phyloP scores from a whole-genome alignment of 768 basidiomycete genomes.

The Hygrophorus russula region DNA sequence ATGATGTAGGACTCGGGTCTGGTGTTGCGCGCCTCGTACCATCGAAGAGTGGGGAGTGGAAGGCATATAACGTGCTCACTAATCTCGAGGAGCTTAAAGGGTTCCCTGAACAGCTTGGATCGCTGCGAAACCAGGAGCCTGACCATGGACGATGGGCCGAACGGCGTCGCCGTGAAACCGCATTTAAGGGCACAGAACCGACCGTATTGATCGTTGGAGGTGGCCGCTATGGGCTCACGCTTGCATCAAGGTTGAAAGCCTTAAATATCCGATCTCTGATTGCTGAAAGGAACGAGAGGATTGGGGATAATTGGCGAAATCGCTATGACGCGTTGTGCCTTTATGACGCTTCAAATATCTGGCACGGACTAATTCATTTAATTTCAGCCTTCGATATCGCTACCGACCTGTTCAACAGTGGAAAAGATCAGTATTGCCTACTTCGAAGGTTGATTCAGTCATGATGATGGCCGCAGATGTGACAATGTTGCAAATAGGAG shows the following conservation, averaged over 20 bases:
- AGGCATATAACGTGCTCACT: slow-evolving; percentile 48
- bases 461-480: slow-evolving; percentile 19
- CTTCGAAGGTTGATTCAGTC: background rate
- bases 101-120: slow-evolving; percentile 37
- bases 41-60: slow-evolving; percentile 34
- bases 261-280: slow-evolving; percentile 45
- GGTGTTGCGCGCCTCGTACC: slow-evolving; percentile 49
- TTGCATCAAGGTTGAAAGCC: slow-evolving; percentile 55
- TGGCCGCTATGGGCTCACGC: slow-evolving; percentile 55
- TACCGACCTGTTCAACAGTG: slow-evolving; percentile 31
- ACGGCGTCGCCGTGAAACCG: slow-evolving; percentile 27
- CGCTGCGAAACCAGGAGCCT: slow-evolving; percentile 27
- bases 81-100: slow-evolving; percentile 44
- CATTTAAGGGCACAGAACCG: slow-evolving; percentile 41
- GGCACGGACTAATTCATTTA: slow-evolving; percentile 15
- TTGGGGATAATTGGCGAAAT: slow-evolving; percentile 55
- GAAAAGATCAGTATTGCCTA: slow-evolving; percentile 20
- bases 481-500: slow-evolving; percentile 36
- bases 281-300: slow-evolving; percentile 40
- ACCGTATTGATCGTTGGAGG: slow-evolving; percentile 53
- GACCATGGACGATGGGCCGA: slow-evolving; percentile 48
- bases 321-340: slow-evolving; percentile 49
- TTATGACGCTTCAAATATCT: slow-evolving; percentile 26
- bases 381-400: slow-evolving; percentile 32
- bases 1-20: slow-evolving; percentile 33